Evolutionary conservation across 768 basidiomycete species (phyloP).

Genomic region (Boletales sp.): DNA sequence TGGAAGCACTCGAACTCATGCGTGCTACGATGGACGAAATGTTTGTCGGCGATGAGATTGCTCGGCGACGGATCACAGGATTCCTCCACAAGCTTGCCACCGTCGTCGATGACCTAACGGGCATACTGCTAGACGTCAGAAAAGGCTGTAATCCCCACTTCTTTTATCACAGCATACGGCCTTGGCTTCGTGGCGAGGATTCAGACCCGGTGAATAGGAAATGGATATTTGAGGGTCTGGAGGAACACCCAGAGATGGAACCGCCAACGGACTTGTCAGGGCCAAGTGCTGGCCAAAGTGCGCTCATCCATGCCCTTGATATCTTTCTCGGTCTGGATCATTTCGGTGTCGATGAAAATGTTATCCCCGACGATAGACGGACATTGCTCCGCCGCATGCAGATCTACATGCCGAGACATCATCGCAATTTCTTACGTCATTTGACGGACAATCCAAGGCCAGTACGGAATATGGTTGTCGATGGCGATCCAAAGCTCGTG

Average conservation of each 20-base stretch:
- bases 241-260: slow-evolving; percentile 39
- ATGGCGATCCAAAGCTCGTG: slow-evolving; percentile 30
- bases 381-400: slow-evolving; percentile 72
- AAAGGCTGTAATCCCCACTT: slow-evolving; percentile 67
- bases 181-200: slow-evolving; percentile 79
- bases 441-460: slow-evolving; percentile 57
- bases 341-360: slow-evolving; percentile 25
- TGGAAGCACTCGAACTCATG: slow-evolving; percentile 83
- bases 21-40: slow-evolving; percentile 81
- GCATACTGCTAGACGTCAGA: slow-evolving; percentile 60
- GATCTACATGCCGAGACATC: slow-evolving; percentile 78
- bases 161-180: slow-evolving; percentile 71
- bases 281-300: slow-evolving; percentile 80
- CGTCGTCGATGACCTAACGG: slow-evolving; percentile 62
- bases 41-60: slow-evolving; percentile 70
- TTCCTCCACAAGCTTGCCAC: slow-evolving; percentile 62
- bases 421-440: slow-evolving; percentile 73
- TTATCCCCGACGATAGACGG: slow-evolving; percentile 10
- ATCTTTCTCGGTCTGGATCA: slow-evolving; percentile 67
- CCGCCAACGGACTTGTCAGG: slow-evolving; percentile 62
- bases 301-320: slow-evolving; percentile 70
- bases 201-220: slow-evolving; percentile 40
- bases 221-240: slow-evolving; percentile 63
- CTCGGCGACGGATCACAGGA: slow-evolving; percentile 55
- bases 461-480: slow-evolving; percentile 50